phyloP scores from a whole-genome alignment of 805 yeast species.

The Nakazawaea sp. region DNA sequence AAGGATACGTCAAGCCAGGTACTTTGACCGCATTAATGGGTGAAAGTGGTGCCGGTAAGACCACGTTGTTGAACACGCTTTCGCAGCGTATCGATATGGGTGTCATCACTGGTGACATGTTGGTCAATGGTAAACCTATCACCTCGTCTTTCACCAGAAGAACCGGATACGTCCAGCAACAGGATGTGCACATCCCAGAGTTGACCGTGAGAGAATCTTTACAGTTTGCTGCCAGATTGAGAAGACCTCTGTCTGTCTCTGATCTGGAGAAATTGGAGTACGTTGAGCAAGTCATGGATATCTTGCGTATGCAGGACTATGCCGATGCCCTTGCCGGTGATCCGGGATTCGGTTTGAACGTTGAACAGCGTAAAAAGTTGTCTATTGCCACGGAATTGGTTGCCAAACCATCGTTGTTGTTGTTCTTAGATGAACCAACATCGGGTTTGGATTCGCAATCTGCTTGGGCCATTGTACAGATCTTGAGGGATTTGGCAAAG shows the following conservation, averaged over 20 bases:
- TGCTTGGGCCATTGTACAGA: slow-evolving; percentile 43
- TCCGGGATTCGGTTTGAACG: slow-evolving; percentile 33
- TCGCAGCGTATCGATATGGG: slow-evolving; percentile 41
- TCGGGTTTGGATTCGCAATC: slow-evolving; percentile 46
- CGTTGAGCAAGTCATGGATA: slow-evolving; percentile 34
- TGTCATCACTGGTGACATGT: slow-evolving; percentile 38
- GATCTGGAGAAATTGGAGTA: slow-evolving; percentile 31
- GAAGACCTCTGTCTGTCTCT: slow-evolving; percentile 30
- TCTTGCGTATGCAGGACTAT: slow-evolving; percentile 37
- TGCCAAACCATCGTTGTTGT: slow-evolving; percentile 36
- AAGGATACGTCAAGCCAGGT: slow-evolving; percentile 28
- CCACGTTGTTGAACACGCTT: slow-evolving; percentile 39
- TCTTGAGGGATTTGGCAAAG: slow-evolving; percentile 34
- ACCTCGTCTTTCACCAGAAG: slow-evolving; percentile 34
- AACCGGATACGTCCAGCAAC: slow-evolving; percentile 48
- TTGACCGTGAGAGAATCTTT: slow-evolving; percentile 42
- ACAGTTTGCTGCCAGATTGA: slow-evolving; percentile 32
- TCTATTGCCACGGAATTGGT: slow-evolving; percentile 42
- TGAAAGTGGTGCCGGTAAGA: slow-evolving; percentile 44
- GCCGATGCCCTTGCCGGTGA: slow-evolving; percentile 37
- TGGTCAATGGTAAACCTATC: slow-evolving; percentile 38
- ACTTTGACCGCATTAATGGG: slow-evolving; percentile 39
- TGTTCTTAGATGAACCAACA: slow-evolving; percentile 47
- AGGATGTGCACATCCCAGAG: slow-evolving; percentile 38
- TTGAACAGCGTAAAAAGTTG: slow-evolving; percentile 34